phyloP scores from a whole-genome alignment of 306 rosid species.

The Hippophae tibetana region DNA sequence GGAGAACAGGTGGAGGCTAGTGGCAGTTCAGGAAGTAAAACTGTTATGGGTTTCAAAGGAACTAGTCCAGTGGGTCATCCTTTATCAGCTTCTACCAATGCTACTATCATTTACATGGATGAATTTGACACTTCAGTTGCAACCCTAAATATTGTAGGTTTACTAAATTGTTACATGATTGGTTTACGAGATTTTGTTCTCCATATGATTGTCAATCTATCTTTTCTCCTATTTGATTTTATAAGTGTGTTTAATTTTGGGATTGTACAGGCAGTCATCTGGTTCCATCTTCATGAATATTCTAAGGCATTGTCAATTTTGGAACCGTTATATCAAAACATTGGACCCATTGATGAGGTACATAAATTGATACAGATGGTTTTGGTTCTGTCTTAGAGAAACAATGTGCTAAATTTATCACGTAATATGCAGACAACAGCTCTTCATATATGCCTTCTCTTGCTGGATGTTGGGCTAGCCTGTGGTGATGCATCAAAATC shows the following conservation, averaged over 20 bases:
- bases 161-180: background rate
- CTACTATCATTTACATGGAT: slow-evolving; percentile 44
- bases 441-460: slow-evolving; percentile 74
- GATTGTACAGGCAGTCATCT: slow-evolving; percentile 60
- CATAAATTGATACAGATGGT: slow-evolving; percentile 14
- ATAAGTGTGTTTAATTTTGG: slow-evolving; percentile 8
- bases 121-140: slow-evolving; percentile 75
- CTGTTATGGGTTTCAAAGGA: slow-evolving; percentile 54
- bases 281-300: slow-evolving; percentile 93
- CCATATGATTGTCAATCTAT: background rate
- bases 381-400: slow-evolving; percentile 7
- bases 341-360: slow-evolving; percentile 91
- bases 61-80: slow-evolving; percentile 36
- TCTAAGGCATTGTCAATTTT: slow-evolving; percentile 62
- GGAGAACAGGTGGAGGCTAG: slow-evolving; percentile 58
- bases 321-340: slow-evolving; percentile 90
- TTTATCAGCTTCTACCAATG: slow-evolving; percentile 41
- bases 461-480: slow-evolving; percentile 93
- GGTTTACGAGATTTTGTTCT: too few relatives aligned
- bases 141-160: slow-evolving; percentile 30
- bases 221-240: background rate
- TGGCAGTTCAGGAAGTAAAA: slow-evolving; percentile 50
- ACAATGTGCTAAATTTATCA: slow-evolving; percentile 19
- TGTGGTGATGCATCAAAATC: slow-evolving; percentile 85
- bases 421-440: slow-evolving; percentile 68